A percentile compares a stretch with the other conserved stretches of the same genome.
Conservation (phyloP, 2,329 filamentous ascomycete species). For the Aspergillus alliaceus region DNA sequence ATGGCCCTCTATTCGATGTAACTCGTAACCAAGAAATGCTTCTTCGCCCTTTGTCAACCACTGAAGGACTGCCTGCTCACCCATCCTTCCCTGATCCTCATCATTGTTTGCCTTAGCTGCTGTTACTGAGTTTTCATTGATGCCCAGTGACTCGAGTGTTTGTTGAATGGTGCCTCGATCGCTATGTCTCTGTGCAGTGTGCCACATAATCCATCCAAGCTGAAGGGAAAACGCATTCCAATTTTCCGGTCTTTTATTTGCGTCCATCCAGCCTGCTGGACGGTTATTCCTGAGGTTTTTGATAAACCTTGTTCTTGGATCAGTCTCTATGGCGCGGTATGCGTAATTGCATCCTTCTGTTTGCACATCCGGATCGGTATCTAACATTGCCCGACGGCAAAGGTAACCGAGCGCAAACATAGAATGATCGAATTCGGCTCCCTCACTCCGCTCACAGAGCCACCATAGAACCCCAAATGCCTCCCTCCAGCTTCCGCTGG, state of each 20-base stretch:
- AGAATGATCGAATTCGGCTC: conserved; percentile 24
- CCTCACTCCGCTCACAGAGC: conserved; percentile 27
- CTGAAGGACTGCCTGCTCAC: conserved; percentile 8
- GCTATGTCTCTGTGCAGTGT: conserved; percentile 12
- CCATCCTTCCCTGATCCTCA: neutral
- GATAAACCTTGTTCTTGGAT: conserved; percentile 15
- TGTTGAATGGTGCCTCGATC: conserved; percentile 5
- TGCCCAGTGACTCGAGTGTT: neutral
- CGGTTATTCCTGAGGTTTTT: neutral
- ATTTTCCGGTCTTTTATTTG: neutral
- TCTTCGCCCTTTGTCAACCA: conserved; percentile 18
- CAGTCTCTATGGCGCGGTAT: conserved; percentile 7
- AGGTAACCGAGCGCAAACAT: conserved; percentile 26
- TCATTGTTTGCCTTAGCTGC: neutral
- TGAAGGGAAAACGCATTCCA: conserved; percentile 22
- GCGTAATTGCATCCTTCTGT: conserved; percentile 8
- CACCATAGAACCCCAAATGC: conserved; percentile 24
- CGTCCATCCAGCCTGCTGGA: conserved; percentile 12
- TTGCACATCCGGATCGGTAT: conserved; percentile 4
- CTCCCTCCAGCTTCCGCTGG: conserved; percentile 16
- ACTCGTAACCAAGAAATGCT: conserved; percentile 2
- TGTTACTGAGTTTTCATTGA: neutral
- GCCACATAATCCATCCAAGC: conserved; percentile 27
- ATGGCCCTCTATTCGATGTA: conserved; percentile 3
- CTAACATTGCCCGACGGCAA: conserved; percentile 25